Base-by-base conservation (phyloP, 371 early-diverging fungal genomes). In the Mortierella sp. region DNA sequence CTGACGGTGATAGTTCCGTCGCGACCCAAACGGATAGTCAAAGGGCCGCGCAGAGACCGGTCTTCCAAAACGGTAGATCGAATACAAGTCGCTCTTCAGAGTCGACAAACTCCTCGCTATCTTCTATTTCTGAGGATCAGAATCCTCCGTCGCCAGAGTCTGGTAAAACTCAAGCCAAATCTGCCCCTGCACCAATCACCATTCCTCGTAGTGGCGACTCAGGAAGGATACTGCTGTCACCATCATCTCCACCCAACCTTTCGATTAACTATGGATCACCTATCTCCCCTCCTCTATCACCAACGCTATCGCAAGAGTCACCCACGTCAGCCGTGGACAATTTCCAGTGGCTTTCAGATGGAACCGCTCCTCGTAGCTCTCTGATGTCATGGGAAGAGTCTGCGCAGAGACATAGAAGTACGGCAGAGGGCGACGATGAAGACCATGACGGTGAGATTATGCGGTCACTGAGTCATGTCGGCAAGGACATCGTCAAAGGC, bases 241-340 rank as follows among this genome's bases (percentile, higher is more conserved):
- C 80, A 5, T 66, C 74, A 2, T 79, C 74, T 19, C 80, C 80
- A 9, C 80, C 80, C 5, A 79, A 79, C 53, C 57, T 79, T 10
- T 65, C 71, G 9, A 52, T 69, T 11, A 63, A 64, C 24, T 58
- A 58, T 24, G 65, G 65, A 5, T 22, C 11, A 13, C 55, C 55
- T 13, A 22, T 55, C 13, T 16, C 55, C 0, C 55, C 55, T 55
- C 55, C 55, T 16, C 32, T 55, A 32, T 55, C 55, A 55, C 40
- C 62, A 13, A 43, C 43, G 24, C 22, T 43, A 3, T 45, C 61
- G 13, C 70, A 74, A 13, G 64, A 33, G 3, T 68, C 77, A 9
- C 63, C 70, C 5, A 53, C 62, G 16, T 73, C 78, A 13, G 58
- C 77, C 10, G 16, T 19, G 8, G 58, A 40, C 1, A 36, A 68